phyloP scores from a whole-genome alignment of 2,329 filamentous ascomycete genomes.

The Aspergillus transmontanensis region DNA sequence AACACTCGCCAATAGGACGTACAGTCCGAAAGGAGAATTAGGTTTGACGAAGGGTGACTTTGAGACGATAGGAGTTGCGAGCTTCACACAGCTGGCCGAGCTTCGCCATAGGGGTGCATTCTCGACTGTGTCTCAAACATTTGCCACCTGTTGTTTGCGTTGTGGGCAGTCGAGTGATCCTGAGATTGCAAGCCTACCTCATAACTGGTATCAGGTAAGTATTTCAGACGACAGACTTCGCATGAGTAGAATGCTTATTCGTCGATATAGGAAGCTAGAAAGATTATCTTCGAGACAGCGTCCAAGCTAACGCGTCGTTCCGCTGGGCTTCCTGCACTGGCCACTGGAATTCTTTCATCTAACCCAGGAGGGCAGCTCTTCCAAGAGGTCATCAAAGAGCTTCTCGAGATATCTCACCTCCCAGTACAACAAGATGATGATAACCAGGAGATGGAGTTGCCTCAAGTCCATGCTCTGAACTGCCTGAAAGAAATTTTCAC shows the following conservation, averaged over 20 bases:
- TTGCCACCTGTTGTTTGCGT: constrained; percentile 75
- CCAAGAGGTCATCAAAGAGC: constrained; percentile 43
- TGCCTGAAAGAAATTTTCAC: constrained; percentile 91
- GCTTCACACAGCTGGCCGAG: constrained; percentile 79
- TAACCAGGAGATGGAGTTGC: constrained; percentile 59
- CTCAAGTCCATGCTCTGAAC: constrained; percentile 94
- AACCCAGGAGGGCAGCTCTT: constrained; percentile 57
- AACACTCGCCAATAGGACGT: constrained; percentile 59
- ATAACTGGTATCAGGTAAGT: constrained; percentile 71
- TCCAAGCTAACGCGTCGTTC: constrained; percentile 84
- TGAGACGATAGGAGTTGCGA: constrained; percentile 68
- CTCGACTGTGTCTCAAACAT: constrained; percentile 87
- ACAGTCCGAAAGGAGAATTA: constrained; percentile 45
- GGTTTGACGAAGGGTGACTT: constrained; percentile 62
- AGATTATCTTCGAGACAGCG: constrained; percentile 72
- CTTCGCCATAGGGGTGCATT: constrained; percentile 91
- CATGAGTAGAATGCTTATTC: neutral
- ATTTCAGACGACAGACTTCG: neutral
- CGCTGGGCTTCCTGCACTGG: constrained; percentile 84
- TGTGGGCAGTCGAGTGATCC: constrained; percentile 56
- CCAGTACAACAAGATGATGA: constrained; percentile 32
- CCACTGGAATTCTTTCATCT: constrained; percentile 72
- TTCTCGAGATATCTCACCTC: constrained; percentile 41
- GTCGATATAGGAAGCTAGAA: constrained; percentile 53
- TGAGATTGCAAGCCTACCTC: constrained; percentile 53